Base-by-base conservation (phyloP, 2,329 filamentous ascomycete genomes). In the Alternaria sp. region DNA sequence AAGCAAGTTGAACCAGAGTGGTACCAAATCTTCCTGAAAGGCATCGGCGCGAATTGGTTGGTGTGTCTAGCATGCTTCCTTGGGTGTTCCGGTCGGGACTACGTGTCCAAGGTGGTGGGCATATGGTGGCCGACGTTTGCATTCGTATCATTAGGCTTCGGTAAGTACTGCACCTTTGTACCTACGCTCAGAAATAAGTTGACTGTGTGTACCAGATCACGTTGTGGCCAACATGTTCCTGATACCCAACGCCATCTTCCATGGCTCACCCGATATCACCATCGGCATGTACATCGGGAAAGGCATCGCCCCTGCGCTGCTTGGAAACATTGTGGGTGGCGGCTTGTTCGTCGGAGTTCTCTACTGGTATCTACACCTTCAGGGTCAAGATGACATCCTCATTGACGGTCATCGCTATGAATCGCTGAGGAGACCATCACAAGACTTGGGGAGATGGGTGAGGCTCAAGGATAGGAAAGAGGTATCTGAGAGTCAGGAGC, bases 141-240 rank as follows among this genome's bases (percentile, higher is more conserved):
- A 28, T 74, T 74, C 36, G 70, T 72, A 5, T 58, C 61, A 1
- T 57, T 74, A 7, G 69, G 67, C 3, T 57, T 74, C 24, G 69
- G 56, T 59, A 42, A 41, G 49, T 18, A n/a, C 16, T 46, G 12
- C 14, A n/a, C 12, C 7, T 34, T 36, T 4, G 9, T 46, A 14
- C 12, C 9, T 4, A 20, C 16, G 18, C 18, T 3, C n/a, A n/a
- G 32, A 28, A 11, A 5, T 20, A 20, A 22, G n/a, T 41, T 57
- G 22, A 57, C 30, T 20, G 6, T 6, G 2, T 43, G 14, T 11
- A 28, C 20, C 42, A 59, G 56, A 74, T 51, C 71, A 72, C 64
- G 68, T 73, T 1, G 66, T 72, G 7, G 71, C 71, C 7, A 74
- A 74, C 56, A 73, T 74, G 71, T 72, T 72, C 55, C 65, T 72